Base-by-base conservation (phyloP, 148 eudicot genomes). In the Chenopodium berlandieri region DNA sequence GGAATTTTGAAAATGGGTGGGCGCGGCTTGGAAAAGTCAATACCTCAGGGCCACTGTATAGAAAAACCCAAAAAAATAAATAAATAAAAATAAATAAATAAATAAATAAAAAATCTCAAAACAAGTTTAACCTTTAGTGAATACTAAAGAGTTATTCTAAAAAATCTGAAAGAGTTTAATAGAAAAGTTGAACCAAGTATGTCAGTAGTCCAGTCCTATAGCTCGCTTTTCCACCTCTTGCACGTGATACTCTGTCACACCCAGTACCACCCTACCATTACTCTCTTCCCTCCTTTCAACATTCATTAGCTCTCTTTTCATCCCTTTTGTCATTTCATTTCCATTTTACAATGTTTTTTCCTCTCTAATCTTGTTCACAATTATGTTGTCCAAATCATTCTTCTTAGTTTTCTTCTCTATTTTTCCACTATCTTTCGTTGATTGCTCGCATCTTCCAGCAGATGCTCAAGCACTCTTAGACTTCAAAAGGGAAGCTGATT, bases 401-500 rank as follows among this genome's bases (percentile, higher is more conserved):
- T 22, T 17, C 25, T 1, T 50, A 31, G 23, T 23, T 46, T 9
- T 40, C 7, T 65, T 37, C 7, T 37, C 44, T 37, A 37, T 20
- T 10, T 47, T 54, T 31, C 10, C 32, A 44, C 25, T 34, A 40
- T 56, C 62, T 46, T 71, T 3, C 56, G 31, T 50, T 25, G 13
- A 27, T 64, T 6, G 14, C 75, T 4, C 44, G 7, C 40, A 23
- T 14, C 17, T 34, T 64, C 4, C 75, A 23, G 23, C 31, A 16
- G 94, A 91, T 27, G 89, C 91, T 7, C n/a, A 22, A 0, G 79
- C 92, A 10, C 84, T 91, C 3, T 44, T 91, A 27, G 48, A 40
- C 44, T 89, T 91, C 85, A 86, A 86, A 67, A 83, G 81, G 7
- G 81, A 81, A 67, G 89, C 94, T 11, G 94, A 91, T 60, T 8